Conservation (phyloP, 1,284 basidiomycete genomes). For the Irpex lacteus region DNA sequence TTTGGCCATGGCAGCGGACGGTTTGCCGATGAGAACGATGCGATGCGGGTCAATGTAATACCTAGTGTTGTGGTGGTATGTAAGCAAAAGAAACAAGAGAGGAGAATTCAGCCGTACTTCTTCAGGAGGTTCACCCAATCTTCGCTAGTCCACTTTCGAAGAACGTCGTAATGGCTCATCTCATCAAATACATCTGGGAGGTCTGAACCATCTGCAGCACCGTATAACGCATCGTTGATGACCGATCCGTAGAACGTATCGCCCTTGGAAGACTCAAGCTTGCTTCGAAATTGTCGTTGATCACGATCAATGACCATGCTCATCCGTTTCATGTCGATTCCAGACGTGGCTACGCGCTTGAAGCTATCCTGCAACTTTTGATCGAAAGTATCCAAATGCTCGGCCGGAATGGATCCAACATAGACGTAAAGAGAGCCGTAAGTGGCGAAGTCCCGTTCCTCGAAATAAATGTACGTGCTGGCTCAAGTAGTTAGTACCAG, state of each 20-base stretch:
- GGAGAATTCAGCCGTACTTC: conserved; percentile 49
- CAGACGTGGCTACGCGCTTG: conserved; percentile 68
- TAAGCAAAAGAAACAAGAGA: background rate
- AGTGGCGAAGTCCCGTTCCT: conserved; percentile 76
- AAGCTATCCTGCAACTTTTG: conserved; percentile 72
- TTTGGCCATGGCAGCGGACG: conserved; percentile 83
- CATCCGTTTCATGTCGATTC: conserved; percentile 94
- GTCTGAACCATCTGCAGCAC: conserved; percentile 80
- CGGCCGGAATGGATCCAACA: conserved; percentile 82
- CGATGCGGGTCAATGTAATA: conserved; percentile 76
- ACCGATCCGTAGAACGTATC: conserved; percentile 71
- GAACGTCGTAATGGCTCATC: conserved; percentile 65
- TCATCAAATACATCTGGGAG: conserved; percentile 77
- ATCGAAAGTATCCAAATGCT: conserved; percentile 74
- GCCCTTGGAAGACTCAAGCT: conserved; percentile 74
- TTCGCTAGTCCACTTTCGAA: conserved; percentile 71
- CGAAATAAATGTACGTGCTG: conserved; percentile 85
- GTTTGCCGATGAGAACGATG: conserved; percentile 81
- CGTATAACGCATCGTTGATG: conserved; percentile 90
- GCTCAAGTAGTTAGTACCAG: conserved; percentile 19
- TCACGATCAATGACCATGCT: conserved; percentile 84
- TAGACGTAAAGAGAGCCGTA: conserved; percentile 75
- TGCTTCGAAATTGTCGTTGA: conserved; percentile 78
- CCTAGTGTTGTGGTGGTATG: conserved; percentile 37
- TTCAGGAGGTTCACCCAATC: conserved; percentile 84